phyloP scores from a whole-genome alignment of 2,329 filamentous ascomycete species.

The Phialemonium atrogriseum region DNA sequence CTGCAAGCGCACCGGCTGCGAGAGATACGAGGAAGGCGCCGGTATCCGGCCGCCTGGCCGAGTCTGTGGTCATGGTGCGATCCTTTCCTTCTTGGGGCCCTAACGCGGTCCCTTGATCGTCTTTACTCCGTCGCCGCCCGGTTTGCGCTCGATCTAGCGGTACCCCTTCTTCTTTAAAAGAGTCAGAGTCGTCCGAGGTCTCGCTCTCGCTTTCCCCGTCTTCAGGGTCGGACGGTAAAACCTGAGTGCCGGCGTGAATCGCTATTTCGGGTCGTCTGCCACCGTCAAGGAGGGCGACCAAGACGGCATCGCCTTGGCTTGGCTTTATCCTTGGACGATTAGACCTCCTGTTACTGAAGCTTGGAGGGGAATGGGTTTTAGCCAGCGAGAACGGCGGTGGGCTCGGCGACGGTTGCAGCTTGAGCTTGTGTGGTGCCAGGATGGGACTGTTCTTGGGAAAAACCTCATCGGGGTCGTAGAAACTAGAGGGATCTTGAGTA shows the following conservation, averaged over 20 bases:
- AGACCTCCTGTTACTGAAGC: constrained; percentile 40
- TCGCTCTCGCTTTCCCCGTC: constrained; percentile 9
- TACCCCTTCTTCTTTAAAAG: too few relatives aligned
- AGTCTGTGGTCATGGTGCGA: constrained; percentile 9
- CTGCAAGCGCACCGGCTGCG: constrained; percentile 22
- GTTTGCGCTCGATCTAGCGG: too few relatives aligned
- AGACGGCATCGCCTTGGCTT: constrained; percentile 56
- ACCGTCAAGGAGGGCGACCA: constrained; percentile 56
- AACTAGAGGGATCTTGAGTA: constrained; percentile 19
- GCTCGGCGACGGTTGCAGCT: constrained; percentile 41
- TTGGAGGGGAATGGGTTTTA: constrained; percentile 30
- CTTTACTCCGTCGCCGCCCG: neutral
- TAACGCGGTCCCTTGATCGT: too few relatives aligned
- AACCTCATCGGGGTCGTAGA: constrained; percentile 37
- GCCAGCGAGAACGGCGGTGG: constrained; percentile 38
- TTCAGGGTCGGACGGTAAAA: constrained; percentile 34
- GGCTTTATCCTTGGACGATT: constrained; percentile 46
- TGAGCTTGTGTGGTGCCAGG: constrained; percentile 29
- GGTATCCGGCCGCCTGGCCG: neutral
- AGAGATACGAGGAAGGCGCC: constrained; percentile 19
- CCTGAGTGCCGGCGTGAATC: constrained; percentile 41
- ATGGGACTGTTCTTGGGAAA: constrained; percentile 30
- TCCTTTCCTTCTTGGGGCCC: too few relatives aligned
- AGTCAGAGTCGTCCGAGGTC: constrained; percentile 6
- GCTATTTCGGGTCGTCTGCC: constrained; percentile 60